Evolutionary conservation across 768 basidiomycete genomes (phyloP).

Genomic region (Hortiboletus flavorubellus): DNA sequence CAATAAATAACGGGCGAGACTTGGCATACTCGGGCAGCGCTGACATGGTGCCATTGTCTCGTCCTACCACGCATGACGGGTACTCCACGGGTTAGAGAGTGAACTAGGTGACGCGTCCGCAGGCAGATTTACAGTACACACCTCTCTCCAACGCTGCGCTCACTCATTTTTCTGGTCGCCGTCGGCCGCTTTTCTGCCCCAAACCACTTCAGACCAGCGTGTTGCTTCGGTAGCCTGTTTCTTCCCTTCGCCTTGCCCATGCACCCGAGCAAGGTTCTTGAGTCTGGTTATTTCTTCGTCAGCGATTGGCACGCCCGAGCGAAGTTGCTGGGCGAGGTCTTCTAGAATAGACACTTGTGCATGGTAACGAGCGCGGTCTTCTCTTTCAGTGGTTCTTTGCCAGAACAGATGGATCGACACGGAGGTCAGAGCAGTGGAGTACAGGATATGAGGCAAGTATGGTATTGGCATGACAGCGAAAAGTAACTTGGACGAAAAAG

Average conservation of each 20-base stretch:
- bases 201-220: constrained; percentile 52
- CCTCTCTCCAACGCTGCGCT: constrained; percentile 40
- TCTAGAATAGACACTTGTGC: constrained; percentile 64
- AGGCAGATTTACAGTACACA: constrained; percentile 20
- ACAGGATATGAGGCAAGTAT: constrained; percentile 65
- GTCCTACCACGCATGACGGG: neutral
- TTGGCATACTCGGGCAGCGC: neutral
- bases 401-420: constrained; percentile 64
- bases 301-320: constrained; percentile 42
- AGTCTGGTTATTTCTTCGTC: constrained; percentile 53
- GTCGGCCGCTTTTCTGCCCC: constrained; percentile 33
- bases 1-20: neutral
- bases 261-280: constrained; percentile 47
- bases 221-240: constrained; percentile 24
- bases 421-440: constrained; percentile 62
- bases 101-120: neutral
- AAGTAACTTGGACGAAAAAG: neutral
- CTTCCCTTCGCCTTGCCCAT: constrained; percentile 18
- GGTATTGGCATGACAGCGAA: constrained; percentile 22
- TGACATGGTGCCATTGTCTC: neutral
- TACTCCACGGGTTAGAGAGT: neutral
- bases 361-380: constrained; percentile 50
- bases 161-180: constrained; percentile 30
- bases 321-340: constrained; percentile 52
- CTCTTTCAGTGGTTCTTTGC: constrained; percentile 46